Base-by-base conservation (phyloP, 495 filamentous ascomycete genomes). In the Hypoxylon crocopeplum region DNA sequence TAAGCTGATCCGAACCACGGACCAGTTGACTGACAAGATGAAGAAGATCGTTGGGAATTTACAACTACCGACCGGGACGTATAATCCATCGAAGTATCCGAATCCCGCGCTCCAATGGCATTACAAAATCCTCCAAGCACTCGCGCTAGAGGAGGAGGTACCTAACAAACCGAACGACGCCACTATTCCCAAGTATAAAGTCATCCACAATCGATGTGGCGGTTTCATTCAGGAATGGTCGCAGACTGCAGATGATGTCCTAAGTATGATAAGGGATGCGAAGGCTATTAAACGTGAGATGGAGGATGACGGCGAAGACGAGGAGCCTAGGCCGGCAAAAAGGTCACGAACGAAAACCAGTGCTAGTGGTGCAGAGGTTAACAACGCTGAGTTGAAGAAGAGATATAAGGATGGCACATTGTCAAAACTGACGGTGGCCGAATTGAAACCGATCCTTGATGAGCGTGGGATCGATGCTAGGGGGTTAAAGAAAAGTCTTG, bases 71-170 rank as follows among this genome's bases (percentile, higher is more conserved):
- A 92, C 89, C 62, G 93, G 84, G 1, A 69, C 78, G 2, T 99
- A 96, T 67, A 86, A 92, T 52, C 92, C 93, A 12, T 71, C 76
- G 2, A 93, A 89, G 69, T 98, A 98, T 67, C 91, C 95, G 0
- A 99, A 99, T 62, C 94, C 95, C 59, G 83, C 88, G 1, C 82
- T 99, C 46, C 95, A 99, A 78, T 99, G 95, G 95, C 93, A 97
- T 72, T 99, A 98, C 75, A 88, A 87, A 38, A 93, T 98, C 34
- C 77, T 99, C 3, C 95, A 99, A 71, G 91, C 90, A 4, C 81
- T 96, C 38, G 95, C 95, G 1, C 73, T 99, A 10, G 92, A 96
- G 24, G 95, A 99, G 68, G 94, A 97, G 41, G 70, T 93, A 15
- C 95, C 95, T 0, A 88, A 89, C 21, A 77, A 82, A 38, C 81